Conservation (phyloP, 2,329 filamentous ascomycete species). For the Penicillium sp. region DNA sequence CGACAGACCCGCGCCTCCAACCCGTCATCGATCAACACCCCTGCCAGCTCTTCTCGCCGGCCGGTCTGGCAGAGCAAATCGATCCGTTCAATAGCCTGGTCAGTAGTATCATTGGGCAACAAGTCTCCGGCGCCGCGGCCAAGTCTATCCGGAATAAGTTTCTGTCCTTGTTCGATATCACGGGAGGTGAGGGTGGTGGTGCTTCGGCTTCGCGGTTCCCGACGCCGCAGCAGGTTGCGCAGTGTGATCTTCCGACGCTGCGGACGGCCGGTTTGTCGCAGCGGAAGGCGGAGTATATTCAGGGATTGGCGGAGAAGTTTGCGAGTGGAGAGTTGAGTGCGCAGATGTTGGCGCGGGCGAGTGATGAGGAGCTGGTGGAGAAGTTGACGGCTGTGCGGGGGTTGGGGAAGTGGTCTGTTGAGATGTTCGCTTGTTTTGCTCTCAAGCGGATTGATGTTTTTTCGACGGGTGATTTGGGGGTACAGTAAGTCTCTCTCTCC, state of each 20-base stretch:
- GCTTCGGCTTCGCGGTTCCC: slow-evolving; percentile 60
- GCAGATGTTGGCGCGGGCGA: slow-evolving; percentile 72
- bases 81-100: slow-evolving; percentile 84
- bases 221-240: slow-evolving; percentile 70
- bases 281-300: slow-evolving; percentile 93
- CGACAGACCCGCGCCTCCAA: slow-evolving; percentile 71
- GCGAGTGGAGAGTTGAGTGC: slow-evolving; percentile 72
- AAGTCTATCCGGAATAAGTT: slow-evolving; percentile 87
- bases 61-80: slow-evolving; percentile 78
- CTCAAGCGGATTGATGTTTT: slow-evolving; percentile 94
- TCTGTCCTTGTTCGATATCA: slow-evolving; percentile 66
- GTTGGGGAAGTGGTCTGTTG: slow-evolving; percentile 85
- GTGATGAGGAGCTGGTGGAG: slow-evolving; percentile 83
- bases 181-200: slow-evolving; percentile 19
- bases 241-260: slow-evolving; percentile 65
- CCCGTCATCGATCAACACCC: slow-evolving; percentile 71
- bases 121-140: slow-evolving; percentile 91
- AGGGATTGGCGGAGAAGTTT: slow-evolving; percentile 83
- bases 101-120: slow-evolving; percentile 91
- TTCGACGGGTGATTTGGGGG: slow-evolving; percentile 85
- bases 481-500: slow-evolving; percentile 62
- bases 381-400: slow-evolving; percentile 83
- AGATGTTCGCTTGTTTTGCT: slow-evolving; percentile 98
- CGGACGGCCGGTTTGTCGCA: slow-evolving; percentile 87
- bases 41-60: slow-evolving; percentile 77